Percentiles rank a stretch among this genome's conserved stretches.
Conservation (phyloP, 331 rosid species). For the Acacia concinna region DNA sequence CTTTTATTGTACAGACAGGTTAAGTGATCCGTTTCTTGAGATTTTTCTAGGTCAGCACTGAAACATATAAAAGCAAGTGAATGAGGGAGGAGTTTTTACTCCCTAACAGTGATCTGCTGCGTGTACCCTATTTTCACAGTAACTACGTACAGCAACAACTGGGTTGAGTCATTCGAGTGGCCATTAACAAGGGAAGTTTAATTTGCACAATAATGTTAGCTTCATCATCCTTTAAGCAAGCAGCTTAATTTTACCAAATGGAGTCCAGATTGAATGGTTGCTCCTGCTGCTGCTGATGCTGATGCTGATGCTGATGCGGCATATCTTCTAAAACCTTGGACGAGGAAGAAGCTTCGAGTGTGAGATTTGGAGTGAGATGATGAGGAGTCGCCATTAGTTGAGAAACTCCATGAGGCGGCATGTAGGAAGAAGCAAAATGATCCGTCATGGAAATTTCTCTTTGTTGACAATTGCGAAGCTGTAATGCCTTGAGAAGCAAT, state of each 20-base stretch:
- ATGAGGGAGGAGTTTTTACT: constrained; percentile 7
- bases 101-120: background rate
- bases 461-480: constrained; percentile 53
- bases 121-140: background rate
- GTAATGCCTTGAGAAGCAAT: constrained; percentile 78
- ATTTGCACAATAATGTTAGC: constrained; percentile 11
- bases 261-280: constrained; percentile 86
- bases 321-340: constrained; percentile 46
- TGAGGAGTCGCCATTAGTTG: constrained; percentile 44
- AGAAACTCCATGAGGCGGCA: constrained; percentile 42
- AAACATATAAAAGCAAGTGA: background rate
- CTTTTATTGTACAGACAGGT: background rate
- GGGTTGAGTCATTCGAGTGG: background rate
- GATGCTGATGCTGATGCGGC: constrained; percentile 23
- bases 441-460: constrained; percentile 32
- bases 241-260: constrained; percentile 37
- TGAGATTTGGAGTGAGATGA: constrained; percentile 37
- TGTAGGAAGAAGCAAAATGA: constrained; percentile 36
- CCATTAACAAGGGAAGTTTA: constrained; percentile 8
- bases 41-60: background rate
- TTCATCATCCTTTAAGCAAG: background rate
- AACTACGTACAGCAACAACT: background rate
- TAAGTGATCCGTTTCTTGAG: background rate
- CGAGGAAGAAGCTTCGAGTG: constrained; percentile 63
- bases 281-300: constrained; percentile 41